Evolutionary conservation across 208 protist genomes (phyloP).

Genomic region (Phytomonas sp.): DNA sequence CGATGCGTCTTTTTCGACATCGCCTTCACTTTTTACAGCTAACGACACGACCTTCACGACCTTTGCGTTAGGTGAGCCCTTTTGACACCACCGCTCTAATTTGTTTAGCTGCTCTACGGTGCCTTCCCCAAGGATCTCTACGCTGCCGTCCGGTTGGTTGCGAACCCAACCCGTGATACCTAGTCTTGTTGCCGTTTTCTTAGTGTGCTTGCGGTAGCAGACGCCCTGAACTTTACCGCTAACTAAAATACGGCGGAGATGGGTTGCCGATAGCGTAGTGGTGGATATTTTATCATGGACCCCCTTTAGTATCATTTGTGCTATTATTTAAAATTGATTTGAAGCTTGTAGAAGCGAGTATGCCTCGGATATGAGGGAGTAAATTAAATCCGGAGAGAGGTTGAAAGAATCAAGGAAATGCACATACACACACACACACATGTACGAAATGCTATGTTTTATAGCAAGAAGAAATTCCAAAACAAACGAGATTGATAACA

Average conservation of each 20-base stretch:
- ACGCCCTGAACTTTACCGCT: slow-evolving; percentile 83
- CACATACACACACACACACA: neutral
- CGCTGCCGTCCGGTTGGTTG: slow-evolving; percentile 65
- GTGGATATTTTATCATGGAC: neutral
- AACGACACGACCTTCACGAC: slow-evolving; percentile 22
- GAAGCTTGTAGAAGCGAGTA: neutral
- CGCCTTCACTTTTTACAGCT: neutral
- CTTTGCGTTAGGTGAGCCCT: slow-evolving; percentile 57
- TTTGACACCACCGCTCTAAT: slow-evolving; percentile 68
- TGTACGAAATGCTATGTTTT: neutral
- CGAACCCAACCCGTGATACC: slow-evolving; percentile 75
- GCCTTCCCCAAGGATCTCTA: slow-evolving; percentile 74
- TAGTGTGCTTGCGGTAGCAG: slow-evolving; percentile 83
- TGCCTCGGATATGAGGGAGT: neutral
- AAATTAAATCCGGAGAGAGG: neutral
- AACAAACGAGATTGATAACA: neutral
- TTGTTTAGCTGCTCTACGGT: slow-evolving; percentile 22
- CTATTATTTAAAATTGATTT: neutral
- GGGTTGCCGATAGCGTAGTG: neutral
- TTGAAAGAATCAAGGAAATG: neutral
- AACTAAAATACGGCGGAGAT: slow-evolving; percentile 48
- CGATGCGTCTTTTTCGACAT: neutral
- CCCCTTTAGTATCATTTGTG: neutral
- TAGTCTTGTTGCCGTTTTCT: slow-evolving; percentile 24
- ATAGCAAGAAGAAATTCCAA: neutral